Conservation (phyloP, 805 yeast species). For the Candida montana region DNA sequence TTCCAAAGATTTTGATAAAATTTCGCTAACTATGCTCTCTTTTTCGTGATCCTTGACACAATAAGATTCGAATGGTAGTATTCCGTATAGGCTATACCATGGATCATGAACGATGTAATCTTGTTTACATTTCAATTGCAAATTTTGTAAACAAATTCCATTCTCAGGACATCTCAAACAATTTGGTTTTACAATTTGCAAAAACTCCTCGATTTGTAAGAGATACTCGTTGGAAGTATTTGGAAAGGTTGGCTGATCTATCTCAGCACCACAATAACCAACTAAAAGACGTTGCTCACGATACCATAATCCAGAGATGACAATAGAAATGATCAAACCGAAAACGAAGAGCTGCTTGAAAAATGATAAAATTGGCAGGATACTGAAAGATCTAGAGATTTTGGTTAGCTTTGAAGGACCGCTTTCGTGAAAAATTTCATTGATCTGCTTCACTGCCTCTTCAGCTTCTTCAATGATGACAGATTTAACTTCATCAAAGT, state of each 20-base stretch:
- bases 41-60: slow-evolving; percentile 75
- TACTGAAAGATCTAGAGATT: slow-evolving; percentile 1
- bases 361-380: slow-evolving; percentile 8
- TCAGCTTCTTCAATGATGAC: slow-evolving; percentile 24
- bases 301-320: slow-evolving; percentile 51
- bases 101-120: slow-evolving; percentile 52
- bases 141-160: slow-evolving; percentile 62
- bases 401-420: slow-evolving; percentile 9
- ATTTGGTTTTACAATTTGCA: slow-evolving; percentile 47
- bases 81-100: slow-evolving; percentile 49
- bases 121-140: slow-evolving; percentile 63
- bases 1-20: slow-evolving; percentile 62
- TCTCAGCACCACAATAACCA: slow-evolving; percentile 74
- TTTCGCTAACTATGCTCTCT: slow-evolving; percentile 58
- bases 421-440: slow-evolving; percentile 16
- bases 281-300: slow-evolving; percentile 54
- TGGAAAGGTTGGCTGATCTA: slow-evolving; percentile 37
- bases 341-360: slow-evolving; percentile 28
- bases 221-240: slow-evolving; percentile 28
- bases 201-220: slow-evolving; percentile 35
- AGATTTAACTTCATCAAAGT: slow-evolving; percentile 20
- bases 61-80: slow-evolving; percentile 53
- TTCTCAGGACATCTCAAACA: slow-evolving; percentile 81
- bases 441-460: slow-evolving; percentile 23
- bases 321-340: slow-evolving; percentile 31